Conservation (phyloP, 176 grass and related monocot genomes). For the Paspalum notatum region DNA sequence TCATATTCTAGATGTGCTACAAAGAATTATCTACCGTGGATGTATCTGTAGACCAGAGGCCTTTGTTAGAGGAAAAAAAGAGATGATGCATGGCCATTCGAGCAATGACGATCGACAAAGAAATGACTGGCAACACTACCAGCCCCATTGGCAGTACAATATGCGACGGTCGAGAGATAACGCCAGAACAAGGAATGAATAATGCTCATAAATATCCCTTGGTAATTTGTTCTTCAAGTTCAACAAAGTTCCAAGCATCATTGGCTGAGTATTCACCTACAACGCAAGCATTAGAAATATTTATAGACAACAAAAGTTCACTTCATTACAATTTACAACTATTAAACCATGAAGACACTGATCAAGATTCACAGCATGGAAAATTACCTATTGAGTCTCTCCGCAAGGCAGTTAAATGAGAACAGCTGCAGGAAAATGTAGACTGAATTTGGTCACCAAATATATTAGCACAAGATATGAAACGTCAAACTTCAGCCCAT, state of each 20-base stretch:
- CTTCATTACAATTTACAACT: neutral
- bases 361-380: neutral
- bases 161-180: too few species aligned
- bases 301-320: neutral
- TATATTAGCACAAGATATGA: neutral
- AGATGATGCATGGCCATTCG: too few species aligned
- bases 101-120: too few species aligned
- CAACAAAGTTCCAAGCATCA: slow-evolving; percentile 80
- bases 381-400: slow-evolving; percentile 82
- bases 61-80: too few species aligned
- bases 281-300: neutral
- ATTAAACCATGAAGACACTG: neutral
- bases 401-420: slow-evolving; percentile 81
- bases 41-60: too few species aligned
- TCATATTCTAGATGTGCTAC: too few species aligned
- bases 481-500: neutral
- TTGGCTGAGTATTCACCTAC: slow-evolving; percentile 81
- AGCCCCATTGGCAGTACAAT: too few species aligned
- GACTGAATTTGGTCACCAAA: slow-evolving; percentile 24
- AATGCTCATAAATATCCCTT: slow-evolving; percentile 75
- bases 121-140: too few species aligned
- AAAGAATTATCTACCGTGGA: too few species aligned
- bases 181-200: neutral
- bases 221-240: slow-evolving; percentile 74
- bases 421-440: slow-evolving; percentile 68